Percentiles rank a stretch among this genome's conserved stretches.
These are phyloP conservation scores for Quambalaria eucalypti DNA, from an alignment of 1,284 basidiomycete species.

Conservation along the genomic window DNA sequence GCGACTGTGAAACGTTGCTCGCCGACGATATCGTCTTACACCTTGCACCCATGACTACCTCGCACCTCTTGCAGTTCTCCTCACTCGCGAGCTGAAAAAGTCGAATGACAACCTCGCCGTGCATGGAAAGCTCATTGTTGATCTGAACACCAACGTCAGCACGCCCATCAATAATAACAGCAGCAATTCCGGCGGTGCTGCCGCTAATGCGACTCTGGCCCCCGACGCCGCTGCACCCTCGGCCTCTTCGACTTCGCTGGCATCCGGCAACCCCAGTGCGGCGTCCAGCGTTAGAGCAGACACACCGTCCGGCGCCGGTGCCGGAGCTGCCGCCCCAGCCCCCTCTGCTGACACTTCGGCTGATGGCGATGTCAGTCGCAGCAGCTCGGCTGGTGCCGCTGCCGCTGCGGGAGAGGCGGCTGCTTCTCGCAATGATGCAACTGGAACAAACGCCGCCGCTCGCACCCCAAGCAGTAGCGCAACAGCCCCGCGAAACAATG, in stretches of 20 bases:
- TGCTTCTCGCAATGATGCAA: too few relatives aligned
- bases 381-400: neutral
- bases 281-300: neutral
- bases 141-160: conserved; percentile 46
- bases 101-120: conserved; percentile 47
- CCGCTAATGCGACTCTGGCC: conserved; percentile 18
- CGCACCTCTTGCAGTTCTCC: conserved; percentile 26
- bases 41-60: too few relatives aligned
- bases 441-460: conserved; percentile 1
- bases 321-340: conserved; percentile 2
- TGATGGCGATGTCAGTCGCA: neutral
- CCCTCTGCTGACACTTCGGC: neutral
- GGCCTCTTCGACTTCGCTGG: conserved; percentile 31
- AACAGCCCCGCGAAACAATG: neutral
- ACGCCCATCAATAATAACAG: conserved; percentile 37
- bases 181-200: conserved; percentile 7
- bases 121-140: conserved; percentile 47
- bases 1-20: conserved; percentile 39
- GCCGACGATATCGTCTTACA: neutral
- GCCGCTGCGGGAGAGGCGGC: conserved; percentile 8
- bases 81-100: conserved; percentile 45
- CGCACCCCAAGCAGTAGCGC: neutral
- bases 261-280: conserved; percentile 4
- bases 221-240: conserved; percentile 19
- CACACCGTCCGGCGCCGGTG: conserved; percentile 1